Evolutionary conservation across 106 monocot genomes (phyloP), one percentile per base, ranked within the genome.

Genomic region (Dendrobium chrysotoxum): DNA sequence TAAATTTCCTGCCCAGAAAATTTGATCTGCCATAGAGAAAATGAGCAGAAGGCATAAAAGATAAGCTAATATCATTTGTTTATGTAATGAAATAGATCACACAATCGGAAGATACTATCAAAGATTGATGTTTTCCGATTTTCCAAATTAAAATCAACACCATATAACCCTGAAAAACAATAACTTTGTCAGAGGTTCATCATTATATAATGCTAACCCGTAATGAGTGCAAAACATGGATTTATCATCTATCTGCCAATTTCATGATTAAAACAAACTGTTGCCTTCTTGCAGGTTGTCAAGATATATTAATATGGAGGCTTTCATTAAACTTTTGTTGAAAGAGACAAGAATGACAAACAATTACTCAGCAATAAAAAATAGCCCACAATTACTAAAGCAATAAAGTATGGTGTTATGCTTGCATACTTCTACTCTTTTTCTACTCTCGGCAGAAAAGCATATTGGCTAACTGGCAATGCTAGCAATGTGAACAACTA

Each of bases 1-100:
- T 89, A 86, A 97, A 97, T 82, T 92, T 97, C 10, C 94, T 97
- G 25, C 96, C 96, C 80, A 97, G 76, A 82, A 97, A 97, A 72
- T 94, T 94, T 78, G 96, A 97, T 84, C 96, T 97, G 88, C 44
- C 11, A 16, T 75, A 64, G 67, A 31, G 16, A 75, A 44, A 72
- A 82, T 25, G 35, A n/a, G 2, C 28, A 40, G 21, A 39, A 75
- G 7, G 77, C 4, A 50, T 5, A 68, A 21, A 77, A 68, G 16
- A 5, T 16, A n/a, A 35, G 30, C 3, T 13, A 16, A 28, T 4
- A 23, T 61, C 8, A 30, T 70, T 67, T 28, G 17, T 0, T 55
- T 4, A 55, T 55, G 55, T 4, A 12, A 67, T 26, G 26, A 67
- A 70, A 70, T 70, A 35, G 13, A 65, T 65, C 64, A 65, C 15